These are phyloP conservation scores for Leishmania braziliensis DNA, from an alignment of 208 protist genomes.

Conservation along the genomic window DNA sequence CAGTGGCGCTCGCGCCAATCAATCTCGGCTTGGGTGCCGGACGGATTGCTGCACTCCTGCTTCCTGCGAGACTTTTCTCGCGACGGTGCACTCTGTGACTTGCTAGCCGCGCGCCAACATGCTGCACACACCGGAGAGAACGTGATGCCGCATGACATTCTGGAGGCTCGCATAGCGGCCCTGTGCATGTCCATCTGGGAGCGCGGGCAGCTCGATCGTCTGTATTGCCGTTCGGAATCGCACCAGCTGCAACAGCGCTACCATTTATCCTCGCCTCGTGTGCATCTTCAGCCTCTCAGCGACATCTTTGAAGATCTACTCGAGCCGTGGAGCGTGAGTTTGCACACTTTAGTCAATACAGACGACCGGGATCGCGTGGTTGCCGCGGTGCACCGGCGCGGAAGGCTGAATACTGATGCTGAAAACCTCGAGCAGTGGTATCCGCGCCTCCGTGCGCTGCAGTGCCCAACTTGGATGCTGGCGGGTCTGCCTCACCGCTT, in stretches of 20 bases:
- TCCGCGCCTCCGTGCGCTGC: slow-evolving; percentile 15
- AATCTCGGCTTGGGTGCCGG: slow-evolving; percentile 21
- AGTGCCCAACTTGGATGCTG: slow-evolving; percentile 10
- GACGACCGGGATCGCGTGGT: slow-evolving; percentile 34
- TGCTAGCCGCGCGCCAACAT: slow-evolving; percentile 31
- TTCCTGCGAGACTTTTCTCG: slow-evolving; percentile 23
- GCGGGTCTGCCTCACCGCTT: slow-evolving; percentile 24
- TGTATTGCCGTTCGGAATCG: slow-evolving; percentile 52
- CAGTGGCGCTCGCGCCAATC: slow-evolving; percentile 43
- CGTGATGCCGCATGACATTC: slow-evolving; percentile 16
- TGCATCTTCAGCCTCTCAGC: slow-evolving; percentile 49
- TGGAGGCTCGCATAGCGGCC: slow-evolving; percentile 36
- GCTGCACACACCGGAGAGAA: slow-evolving; percentile 9
- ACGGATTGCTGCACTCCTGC: slow-evolving; percentile 28
- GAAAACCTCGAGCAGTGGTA: slow-evolving; percentile 30
- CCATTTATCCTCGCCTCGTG: slow-evolving; percentile 38
- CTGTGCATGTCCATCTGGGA: slow-evolving; percentile 53
- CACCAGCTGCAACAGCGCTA: slow-evolving; percentile 50
- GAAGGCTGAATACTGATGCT: slow-evolving; percentile 33
- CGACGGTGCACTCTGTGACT: slow-evolving; percentile 34
- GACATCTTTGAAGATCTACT: slow-evolving; percentile 51
- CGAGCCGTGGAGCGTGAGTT: slow-evolving; percentile 40
- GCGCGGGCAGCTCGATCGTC: slow-evolving; percentile 33
- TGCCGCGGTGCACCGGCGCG: slow-evolving; percentile 33
- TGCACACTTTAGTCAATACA: slow-evolving; percentile 5